phyloP scores from a whole-genome alignment of 208 protist genomes.

The Endotrypanum monterogeii region DNA sequence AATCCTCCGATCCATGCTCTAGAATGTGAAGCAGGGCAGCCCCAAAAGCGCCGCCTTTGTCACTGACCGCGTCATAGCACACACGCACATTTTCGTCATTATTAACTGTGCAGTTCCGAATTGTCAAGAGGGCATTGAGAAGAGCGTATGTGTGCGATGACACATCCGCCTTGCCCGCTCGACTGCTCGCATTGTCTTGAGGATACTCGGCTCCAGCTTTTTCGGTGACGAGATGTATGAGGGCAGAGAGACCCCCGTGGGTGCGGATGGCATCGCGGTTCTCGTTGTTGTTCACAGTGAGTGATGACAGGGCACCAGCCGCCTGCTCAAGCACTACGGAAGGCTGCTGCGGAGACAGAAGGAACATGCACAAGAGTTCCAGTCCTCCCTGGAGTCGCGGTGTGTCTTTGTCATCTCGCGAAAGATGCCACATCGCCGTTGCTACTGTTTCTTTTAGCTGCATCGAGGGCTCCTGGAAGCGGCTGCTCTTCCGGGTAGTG shows the following conservation, averaged over 20 bases:
- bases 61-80: constrained; percentile 38
- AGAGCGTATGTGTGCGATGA: constrained; percentile 72
- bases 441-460: constrained; percentile 89
- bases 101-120: constrained; percentile 81
- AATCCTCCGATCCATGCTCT: constrained; percentile 83
- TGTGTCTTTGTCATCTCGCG: constrained; percentile 86
- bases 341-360: constrained; percentile 63
- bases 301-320: constrained; percentile 84
- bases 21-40: constrained; percentile 77
- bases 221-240: constrained; percentile 70
- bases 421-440: constrained; percentile 88
- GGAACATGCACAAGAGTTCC: constrained; percentile 78
- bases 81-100: constrained; percentile 66
- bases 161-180: constrained; percentile 22
- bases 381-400: constrained; percentile 79
- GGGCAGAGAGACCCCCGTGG: constrained; percentile 69
- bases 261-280: constrained; percentile 80
- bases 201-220: constrained; percentile 68
- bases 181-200: constrained; percentile 26
- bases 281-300: constrained; percentile 86
- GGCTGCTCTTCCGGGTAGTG: constrained; percentile 50
- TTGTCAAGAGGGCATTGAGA: constrained; percentile 75
- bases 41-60: constrained; percentile 40
- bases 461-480: constrained; percentile 55
- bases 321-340: constrained; percentile 88